Evolutionary conservation across 768 basidiomycete genomes (phyloP), one percentile per base, ranked within the genome.

Genomic region (Suillus placidus): DNA sequence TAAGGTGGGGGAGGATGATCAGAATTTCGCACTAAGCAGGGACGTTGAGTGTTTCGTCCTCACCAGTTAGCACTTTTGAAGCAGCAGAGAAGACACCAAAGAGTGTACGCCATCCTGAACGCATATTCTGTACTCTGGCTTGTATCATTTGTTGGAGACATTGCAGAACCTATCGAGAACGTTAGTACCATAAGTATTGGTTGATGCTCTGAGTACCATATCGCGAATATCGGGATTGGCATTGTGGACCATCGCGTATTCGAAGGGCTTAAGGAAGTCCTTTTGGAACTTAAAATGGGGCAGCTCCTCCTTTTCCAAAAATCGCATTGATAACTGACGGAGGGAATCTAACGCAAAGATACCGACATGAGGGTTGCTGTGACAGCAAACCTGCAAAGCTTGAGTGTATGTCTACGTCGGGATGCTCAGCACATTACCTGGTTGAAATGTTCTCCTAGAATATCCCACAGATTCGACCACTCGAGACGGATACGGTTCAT

Each of bases 261-360:
- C 96, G 75, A 99, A 99, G 0, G 97, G 97, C 73, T 95, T 94
- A 67, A 99, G 79, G 80, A 99, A 99, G 75, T 99, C 97, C 78
- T 99, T 99, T 73, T 99, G 97, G 78, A 99, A 99, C 73, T 96
- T 95, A 85, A 99, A 99, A 79, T 98, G 95, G 2, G 95, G 88
- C 66, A 99, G 75, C 77, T 99, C 97, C 73, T 99, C 97, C 77
- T 99, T 99, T 79, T 99, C 97, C 71, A 99, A 84, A 78, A 99
- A 99, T 43, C 97, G 90, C 95, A 97, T 97, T 4, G 97, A 95
- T 58, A 99, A 81, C 77, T 99, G 97, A 23, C 97, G 89, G 13
- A 99, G 85, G 5, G 97, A 95, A 76, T 99, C 97, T 64, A 99
- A 81, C 16, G 97, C 97, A 72, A 99, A 98, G 80, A 96, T 95